Percentiles rank a stretch among this genome's conserved stretches.
These are phyloP conservation scores for Rosa rugosa DNA, from an alignment of 306 rosid species.

Conservation along the genomic window DNA sequence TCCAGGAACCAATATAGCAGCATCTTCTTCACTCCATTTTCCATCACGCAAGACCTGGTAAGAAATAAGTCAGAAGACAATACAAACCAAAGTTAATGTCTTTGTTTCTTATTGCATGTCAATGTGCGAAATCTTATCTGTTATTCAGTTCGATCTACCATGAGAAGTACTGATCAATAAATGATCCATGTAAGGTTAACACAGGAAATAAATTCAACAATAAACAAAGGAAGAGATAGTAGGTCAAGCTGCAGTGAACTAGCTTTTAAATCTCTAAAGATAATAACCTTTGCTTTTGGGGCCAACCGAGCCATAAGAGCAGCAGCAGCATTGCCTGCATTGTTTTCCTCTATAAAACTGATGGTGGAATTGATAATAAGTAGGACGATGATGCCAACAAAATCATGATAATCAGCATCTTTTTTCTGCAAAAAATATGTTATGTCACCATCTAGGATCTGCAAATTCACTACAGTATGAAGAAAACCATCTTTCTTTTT, in stretches of 20 bases:
- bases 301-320: slow-evolving; percentile 65
- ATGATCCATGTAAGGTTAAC: not conserved
- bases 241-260: slow-evolving; percentile 3
- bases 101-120: not conserved
- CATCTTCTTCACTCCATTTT: slow-evolving; percentile 80
- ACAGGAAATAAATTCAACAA: not conserved
- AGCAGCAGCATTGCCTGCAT: slow-evolving; percentile 83
- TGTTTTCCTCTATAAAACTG: slow-evolving; percentile 77
- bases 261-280: slow-evolving; percentile 11
- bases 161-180: not conserved
- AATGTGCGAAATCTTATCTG: not conserved
- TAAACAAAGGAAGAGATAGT: not conserved
- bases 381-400: slow-evolving; percentile 56
- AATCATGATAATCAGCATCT: slow-evolving; percentile 56
- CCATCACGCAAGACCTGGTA: slow-evolving; percentile 61
- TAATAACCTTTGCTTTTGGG: slow-evolving; percentile 64
- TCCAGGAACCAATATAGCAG: slow-evolving; percentile 70
- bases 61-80: not conserved
- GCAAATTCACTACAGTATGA: not conserved
- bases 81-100: not conserved
- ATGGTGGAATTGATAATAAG: slow-evolving; percentile 70
- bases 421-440: slow-evolving; percentile 36
- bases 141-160: not conserved
- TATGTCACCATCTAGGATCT: not conserved
- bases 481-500: not conserved